Evolutionary conservation across 2,329 filamentous ascomycete species (phyloP).

Genomic region (Xylariaceae sp.): DNA sequence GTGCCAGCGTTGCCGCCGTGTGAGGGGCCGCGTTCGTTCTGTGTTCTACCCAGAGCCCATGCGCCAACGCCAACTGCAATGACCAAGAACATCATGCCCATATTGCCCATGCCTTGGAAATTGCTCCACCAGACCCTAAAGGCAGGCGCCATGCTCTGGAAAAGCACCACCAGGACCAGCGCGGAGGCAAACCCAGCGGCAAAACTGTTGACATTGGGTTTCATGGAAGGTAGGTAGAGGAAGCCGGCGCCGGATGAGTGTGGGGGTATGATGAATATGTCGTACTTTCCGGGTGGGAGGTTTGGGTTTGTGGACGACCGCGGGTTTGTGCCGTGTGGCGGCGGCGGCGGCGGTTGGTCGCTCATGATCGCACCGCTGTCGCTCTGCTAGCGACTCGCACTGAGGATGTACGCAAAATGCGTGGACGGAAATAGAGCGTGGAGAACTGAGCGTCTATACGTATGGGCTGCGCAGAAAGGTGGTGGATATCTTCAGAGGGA

Average conservation of each 20-base stretch:
- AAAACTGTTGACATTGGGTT: slow-evolving; percentile 86
- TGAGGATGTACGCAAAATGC: too few species aligned
- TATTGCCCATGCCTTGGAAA: slow-evolving; percentile 68
- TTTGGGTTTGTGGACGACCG: slow-evolving; percentile 55
- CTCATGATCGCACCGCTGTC: slow-evolving; percentile 58
- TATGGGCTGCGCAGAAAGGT: slow-evolving; percentile 9
- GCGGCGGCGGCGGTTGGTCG: slow-evolving; percentile 67
- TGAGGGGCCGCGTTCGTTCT: slow-evolving; percentile 44
- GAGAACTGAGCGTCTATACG: not conserved
- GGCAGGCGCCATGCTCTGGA: slow-evolving; percentile 69
- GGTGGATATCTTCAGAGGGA: slow-evolving; percentile 36
- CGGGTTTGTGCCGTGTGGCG: slow-evolving; percentile 79
- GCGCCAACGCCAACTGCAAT: slow-evolving; percentile 72
- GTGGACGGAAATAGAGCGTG: not conserved
- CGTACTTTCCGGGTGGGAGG: slow-evolving; percentile 85
- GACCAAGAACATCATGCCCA: slow-evolving; percentile 70
- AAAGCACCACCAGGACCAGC: slow-evolving; percentile 69
- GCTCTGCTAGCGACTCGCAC: slow-evolving; percentile 37
- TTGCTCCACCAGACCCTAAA: slow-evolving; percentile 70
- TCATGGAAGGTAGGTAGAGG: slow-evolving; percentile 87
- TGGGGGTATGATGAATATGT: slow-evolving; percentile 94
- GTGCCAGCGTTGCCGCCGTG: slow-evolving; percentile 21
- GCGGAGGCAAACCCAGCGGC: slow-evolving; percentile 80
- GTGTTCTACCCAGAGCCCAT: slow-evolving; percentile 71
- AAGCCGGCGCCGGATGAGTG: slow-evolving; percentile 88